Evolutionary conservation across 345 rosid species (phyloP).

Genomic region (Conringia planisiliqua): DNA sequence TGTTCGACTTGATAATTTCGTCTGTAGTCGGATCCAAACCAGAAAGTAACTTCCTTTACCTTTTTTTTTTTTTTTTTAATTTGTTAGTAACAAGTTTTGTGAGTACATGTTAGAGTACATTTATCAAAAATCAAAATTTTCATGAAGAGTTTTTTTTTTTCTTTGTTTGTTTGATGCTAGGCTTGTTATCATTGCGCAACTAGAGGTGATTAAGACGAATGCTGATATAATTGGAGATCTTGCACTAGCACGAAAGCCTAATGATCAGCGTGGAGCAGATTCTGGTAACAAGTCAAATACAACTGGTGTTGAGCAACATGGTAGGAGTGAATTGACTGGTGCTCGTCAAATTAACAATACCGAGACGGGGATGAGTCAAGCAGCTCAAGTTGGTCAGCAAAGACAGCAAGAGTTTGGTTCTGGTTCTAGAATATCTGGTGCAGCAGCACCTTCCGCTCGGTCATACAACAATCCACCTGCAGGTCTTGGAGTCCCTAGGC

Average conservation of each 20-base stretch:
- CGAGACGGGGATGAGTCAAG: constrained; percentile 39
- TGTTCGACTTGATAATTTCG: constrained; percentile 47
- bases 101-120: background rate
- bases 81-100: background rate
- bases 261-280: constrained; percentile 27
- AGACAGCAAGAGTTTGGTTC: constrained; percentile 38
- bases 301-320: constrained; percentile 35
- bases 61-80: background rate
- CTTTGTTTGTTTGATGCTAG: constrained; percentile 33
- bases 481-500: constrained; percentile 15
- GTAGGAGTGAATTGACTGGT: constrained; percentile 31
- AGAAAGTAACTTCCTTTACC: constrained; percentile 41
- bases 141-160: background rate
- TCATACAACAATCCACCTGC: constrained; percentile 31
- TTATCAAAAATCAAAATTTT: background rate
- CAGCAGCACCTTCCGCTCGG: constrained; percentile 36
- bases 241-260: constrained; percentile 30
- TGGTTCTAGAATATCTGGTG: constrained; percentile 31
- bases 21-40: constrained; percentile 51
- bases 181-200: constrained; percentile 59
- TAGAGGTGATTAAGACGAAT: constrained; percentile 50
- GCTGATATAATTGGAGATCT: constrained; percentile 57
- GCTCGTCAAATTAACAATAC: constrained; percentile 26
- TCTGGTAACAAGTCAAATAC: constrained; percentile 33
- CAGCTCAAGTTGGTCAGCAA: constrained; percentile 24